Evolutionary conservation across 768 basidiomycete species (phyloP), one percentile per base, ranked within the genome.

Genomic region (Russula earlei): DNA sequence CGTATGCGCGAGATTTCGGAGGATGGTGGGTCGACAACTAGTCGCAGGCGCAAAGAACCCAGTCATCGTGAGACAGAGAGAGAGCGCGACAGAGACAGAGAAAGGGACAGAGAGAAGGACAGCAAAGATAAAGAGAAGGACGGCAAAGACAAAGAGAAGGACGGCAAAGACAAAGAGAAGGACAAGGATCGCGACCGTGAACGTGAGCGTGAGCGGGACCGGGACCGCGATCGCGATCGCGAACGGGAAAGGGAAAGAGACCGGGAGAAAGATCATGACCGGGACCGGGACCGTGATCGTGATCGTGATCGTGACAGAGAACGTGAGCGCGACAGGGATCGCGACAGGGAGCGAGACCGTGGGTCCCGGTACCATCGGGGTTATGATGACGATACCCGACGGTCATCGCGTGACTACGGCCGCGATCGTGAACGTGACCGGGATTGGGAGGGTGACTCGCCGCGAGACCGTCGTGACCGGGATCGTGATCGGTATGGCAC

Each of bases 41-140:
- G 88, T 62, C 77, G 88, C 52, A 84, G 79, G 61, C 81, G 90
- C 56, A 91, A 90, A 67, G 90, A 91, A 58, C 88, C 86, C 22
- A 62, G 58, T 37, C 68, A 69, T 5, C 54, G 64, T 24, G 66
- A 67, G 27, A 52, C 40, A 19, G 61, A 62, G 12, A 61, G 54
- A 47, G 62, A 69, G 9, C 61, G 62, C 29, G 66, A 69, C 24
- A 69, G 70, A 22, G 81, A 81, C 36, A 70, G 72, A 20, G 71
- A 75, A 5, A 64, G 66, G 31, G 71, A 72, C 17, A 41, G 56
- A 22, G 65, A 72, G 17, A 62, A 65, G n/a, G 68, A n/a, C n/a
- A n/a, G n/a, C n/a, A n/a, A n/a, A n/a, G n/a, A n/a, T n/a, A n/a
- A n/a, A n/a, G n/a, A n/a, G n/a, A n/a, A 68, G 24, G 66, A n/a